Percentiles rank a stretch among this genome's conserved stretches.
Conservation (phyloP, 163 green algal genomes). For the Chloromonas sp. region DNA sequence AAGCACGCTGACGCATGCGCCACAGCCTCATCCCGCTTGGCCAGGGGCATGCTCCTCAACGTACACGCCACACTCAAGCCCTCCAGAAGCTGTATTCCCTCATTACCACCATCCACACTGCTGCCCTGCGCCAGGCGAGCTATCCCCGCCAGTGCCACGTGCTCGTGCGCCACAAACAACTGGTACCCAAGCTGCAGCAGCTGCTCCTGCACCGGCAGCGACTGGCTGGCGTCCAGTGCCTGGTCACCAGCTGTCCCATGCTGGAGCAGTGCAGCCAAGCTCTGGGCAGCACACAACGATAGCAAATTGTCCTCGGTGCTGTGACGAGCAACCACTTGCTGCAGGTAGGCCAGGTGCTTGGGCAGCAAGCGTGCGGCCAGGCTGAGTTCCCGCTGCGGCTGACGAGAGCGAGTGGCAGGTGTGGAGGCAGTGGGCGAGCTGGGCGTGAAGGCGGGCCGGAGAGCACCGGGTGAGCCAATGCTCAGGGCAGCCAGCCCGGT, state of each 20-base stretch:
- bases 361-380: too few relatives aligned
- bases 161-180: background rate
- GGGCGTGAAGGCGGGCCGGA: too few relatives aligned
- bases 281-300: too few relatives aligned
- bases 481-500: too few relatives aligned
- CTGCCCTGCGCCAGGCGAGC: background rate
- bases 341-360: too few relatives aligned
- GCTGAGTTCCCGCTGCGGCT: too few relatives aligned
- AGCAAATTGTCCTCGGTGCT: too few relatives aligned
- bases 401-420: too few relatives aligned
- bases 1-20: background rate
- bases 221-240: conserved; percentile 76
- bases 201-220: conserved; percentile 75
- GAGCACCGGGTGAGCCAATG: too few relatives aligned
- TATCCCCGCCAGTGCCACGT: background rate
- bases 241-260: background rate
- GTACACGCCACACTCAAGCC: background rate
- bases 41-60: background rate
- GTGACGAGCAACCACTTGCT: too few relatives aligned
- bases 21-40: background rate
- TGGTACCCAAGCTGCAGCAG: conserved; percentile 4
- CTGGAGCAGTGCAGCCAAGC: too few relatives aligned
- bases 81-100: background rate
- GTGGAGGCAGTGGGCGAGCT: too few relatives aligned
- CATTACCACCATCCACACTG: background rate